These are phyloP conservation scores for Serendipita indica DNA, from an alignment of 768 basidiomycete genomes.

Conservation along the genomic window DNA sequence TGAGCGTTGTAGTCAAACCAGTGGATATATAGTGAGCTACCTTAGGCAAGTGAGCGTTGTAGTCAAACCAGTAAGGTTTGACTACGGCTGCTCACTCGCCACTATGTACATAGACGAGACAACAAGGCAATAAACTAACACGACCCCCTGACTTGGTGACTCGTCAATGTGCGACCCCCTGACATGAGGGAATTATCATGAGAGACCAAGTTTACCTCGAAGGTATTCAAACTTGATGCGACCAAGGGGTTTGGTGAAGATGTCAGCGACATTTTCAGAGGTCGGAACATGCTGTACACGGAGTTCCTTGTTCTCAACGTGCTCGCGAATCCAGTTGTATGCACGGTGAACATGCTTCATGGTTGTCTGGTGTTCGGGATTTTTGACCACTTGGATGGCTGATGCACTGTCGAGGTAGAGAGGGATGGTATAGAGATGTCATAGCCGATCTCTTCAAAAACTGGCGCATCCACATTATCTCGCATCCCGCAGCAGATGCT, in stretches of 20 bases:
- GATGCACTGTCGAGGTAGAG: neutral
- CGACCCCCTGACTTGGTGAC: neutral
- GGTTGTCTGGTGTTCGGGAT: slow-evolving; percentile 20
- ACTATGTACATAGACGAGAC: too few species aligned
- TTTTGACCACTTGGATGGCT: slow-evolving; percentile 20
- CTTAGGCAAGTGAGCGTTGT: too few species aligned
- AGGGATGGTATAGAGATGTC: neutral
- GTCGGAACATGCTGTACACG: neutral
- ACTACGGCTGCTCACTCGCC: too few species aligned
- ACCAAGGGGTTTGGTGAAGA: neutral
- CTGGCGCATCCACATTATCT: neutral
- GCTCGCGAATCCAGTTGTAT: slow-evolving; percentile 19
- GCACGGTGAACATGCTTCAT: slow-evolving; percentile 24
- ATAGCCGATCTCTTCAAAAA: neutral
- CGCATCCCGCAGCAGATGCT: neutral
- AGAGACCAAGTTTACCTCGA: neutral
- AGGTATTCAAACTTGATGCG: neutral
- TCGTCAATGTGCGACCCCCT: neutral
- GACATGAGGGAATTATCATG: neutral
- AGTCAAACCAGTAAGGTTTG: too few species aligned
- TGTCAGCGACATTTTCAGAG: neutral
- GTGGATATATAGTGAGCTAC: too few species aligned
- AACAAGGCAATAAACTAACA: too few species aligned
- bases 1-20: too few species aligned
- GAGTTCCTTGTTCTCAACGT: neutral